phyloP scores from a whole-genome alignment of 352 stramenopile species.

The Phytophthora fragariae region DNA sequence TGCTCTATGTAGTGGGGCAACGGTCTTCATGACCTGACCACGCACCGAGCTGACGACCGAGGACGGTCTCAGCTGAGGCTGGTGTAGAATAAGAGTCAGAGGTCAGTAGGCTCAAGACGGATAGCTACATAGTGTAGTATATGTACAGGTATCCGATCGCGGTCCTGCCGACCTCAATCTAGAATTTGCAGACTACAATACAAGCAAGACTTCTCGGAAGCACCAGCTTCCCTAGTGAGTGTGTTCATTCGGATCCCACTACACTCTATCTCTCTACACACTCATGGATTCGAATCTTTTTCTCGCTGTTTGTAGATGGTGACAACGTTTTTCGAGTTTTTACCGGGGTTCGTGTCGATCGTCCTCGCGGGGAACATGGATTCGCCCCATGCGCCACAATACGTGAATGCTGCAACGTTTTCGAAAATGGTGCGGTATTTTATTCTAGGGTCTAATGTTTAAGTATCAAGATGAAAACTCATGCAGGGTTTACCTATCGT shows the following conservation, averaged over 20 bases:
- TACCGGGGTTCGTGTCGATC: not conserved
- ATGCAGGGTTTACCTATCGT: too few species aligned
- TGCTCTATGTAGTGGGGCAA: not conserved
- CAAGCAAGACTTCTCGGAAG: not conserved
- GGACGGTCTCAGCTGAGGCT: not conserved
- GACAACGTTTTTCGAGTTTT: not conserved
- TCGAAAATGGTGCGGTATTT: not conserved
- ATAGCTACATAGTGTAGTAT: not conserved
- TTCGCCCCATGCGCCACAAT: not conserved
- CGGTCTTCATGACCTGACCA: constrained; percentile 15
- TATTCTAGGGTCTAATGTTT: too few species aligned
- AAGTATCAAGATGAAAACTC: too few species aligned
- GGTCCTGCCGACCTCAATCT: not conserved
- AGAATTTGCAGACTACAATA: not conserved
- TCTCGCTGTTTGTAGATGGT: not conserved
- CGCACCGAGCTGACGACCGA: constrained; percentile 2
- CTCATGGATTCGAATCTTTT: too few species aligned
- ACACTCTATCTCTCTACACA: not conserved
- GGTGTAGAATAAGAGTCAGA: constrained; percentile 5
- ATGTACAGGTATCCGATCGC: not conserved
- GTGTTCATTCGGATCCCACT: constrained; percentile 4
- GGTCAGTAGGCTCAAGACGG: not conserved
- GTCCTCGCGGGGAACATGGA: not conserved
- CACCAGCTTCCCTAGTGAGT: not conserved
- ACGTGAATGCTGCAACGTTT: not conserved